Evolutionary conservation across 202 grass and related monocot genomes (phyloP), one percentile per base, ranked within the genome.

Genomic region (Hordeum pubiflorum): DNA sequence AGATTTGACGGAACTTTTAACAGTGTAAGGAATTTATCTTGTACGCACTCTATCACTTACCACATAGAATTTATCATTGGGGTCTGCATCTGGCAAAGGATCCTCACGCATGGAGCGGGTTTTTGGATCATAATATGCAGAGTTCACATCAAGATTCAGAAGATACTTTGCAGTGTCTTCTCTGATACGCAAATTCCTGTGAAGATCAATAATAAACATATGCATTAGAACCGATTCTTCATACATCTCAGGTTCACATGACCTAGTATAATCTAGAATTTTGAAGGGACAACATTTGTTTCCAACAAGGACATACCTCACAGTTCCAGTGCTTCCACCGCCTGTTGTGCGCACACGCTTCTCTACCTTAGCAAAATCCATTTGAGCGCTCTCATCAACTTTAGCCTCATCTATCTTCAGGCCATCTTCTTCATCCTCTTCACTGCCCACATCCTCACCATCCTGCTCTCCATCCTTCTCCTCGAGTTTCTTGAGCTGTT

Each of bases 291-390:
- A 11, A 0, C n/a, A 0, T 67, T 22, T 83, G 6, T 48, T 26
- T 27, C 34, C 22, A 57, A 41, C 29, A 26, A 69, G 22, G 2
- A 69, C 69, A 63, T 75, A 94, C 91, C 94, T 98, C 10, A 98
- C 92, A 76, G 92, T 99, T 83, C 96, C 96, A 8, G 96, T 99
- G 83, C 96, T 99, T 75, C 96, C 96, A 90, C 90, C 96, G 21
- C 92, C 92, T 12, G 90, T 99, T 59, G 96, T 99, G 64, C 96
- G 90, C 44, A 99, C 92, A 86, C 92, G 88, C 55, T 99, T 99
- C 87, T 95, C 92, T 40, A 99, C 96, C 81, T 99, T 99, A 31
- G 96, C 92, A 54, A 99, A 99, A 54, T 99, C 96, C 96, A 95
- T 99, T 50, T 99, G 96, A n/a, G 88, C 88, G 66, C 92, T 95